Evolutionary conservation across 345 rosid species (phyloP), one percentile per base, ranked within the genome.

Genomic region (Citropsis articulata): DNA sequence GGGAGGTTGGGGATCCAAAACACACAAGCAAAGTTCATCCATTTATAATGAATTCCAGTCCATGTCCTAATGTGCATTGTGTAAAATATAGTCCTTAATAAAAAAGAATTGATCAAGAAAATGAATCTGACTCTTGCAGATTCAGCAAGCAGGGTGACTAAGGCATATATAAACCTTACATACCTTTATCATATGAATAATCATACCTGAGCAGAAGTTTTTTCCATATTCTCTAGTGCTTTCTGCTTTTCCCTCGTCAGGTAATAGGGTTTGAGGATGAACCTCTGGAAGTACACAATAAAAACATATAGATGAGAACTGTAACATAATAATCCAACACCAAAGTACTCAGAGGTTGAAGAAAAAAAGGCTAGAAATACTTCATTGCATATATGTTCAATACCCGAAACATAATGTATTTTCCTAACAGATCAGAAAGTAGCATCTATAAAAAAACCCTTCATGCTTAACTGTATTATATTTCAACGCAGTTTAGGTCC

Each of bases 131-230:
- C 35, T 53, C 25, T 66, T 62, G 68, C 24, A 77, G 50, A 38
- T 21, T 68, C 38, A 35, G 19, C 9, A 31, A 71, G 70, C 27
- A 76, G 56, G n/a, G n/a, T 25, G 59, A 66, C 36, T 68, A 2
- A 18, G 77, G 71, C 48, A 72, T 65, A n/a, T 16, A 45, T 38
- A 76, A 73, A 75, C 36, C 67, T 72, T 7, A 69, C 65, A 48
- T 76, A 65, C 66, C 24, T 14, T 7, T 61, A 40, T 48, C 65
- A 21, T 12, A 42, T 57, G 71, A 55, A 57, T 50, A 81, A 80
- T 64, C 77, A 82, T 88, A 92, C 99, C 97, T 92, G 87, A 66
- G 90, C 87, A 79, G 85, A 88, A 71, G 93, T 93, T 83, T 84
- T 90, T 78, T 90, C 92, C 75, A 74, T 86, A 78, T 86, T 91